Percentiles rank a stretch among this genome's conserved stretches.
Evolutionary conservation across 257 asterid genomes (phyloP).

Genomic region (Solanum pinnatisectum): DNA sequence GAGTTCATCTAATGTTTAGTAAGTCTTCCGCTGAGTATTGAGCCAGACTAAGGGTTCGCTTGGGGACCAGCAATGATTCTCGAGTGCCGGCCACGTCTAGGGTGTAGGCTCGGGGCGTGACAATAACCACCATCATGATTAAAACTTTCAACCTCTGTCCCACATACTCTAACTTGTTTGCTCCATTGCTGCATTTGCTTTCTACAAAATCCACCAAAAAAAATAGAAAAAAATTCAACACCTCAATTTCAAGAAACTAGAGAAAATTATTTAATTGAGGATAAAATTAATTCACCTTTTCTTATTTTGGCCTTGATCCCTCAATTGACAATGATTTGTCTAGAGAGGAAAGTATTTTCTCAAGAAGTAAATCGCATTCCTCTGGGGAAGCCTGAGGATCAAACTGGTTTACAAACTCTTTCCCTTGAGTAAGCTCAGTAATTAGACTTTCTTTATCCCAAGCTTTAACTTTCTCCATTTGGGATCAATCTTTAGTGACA

Average conservation of each 20-base stretch:
- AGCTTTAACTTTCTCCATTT: slow-evolving; percentile 33
- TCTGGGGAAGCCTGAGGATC: slow-evolving; percentile 15
- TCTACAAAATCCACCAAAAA: slow-evolving; percentile 26
- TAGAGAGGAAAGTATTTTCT: slow-evolving; percentile 42
- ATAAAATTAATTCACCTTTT: background rate
- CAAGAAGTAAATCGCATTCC: slow-evolving; percentile 27
- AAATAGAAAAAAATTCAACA: background rate
- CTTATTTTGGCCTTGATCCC: background rate
- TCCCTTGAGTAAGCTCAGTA: slow-evolving; percentile 49
- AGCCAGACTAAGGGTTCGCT: too few species aligned
- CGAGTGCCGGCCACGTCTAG: too few species aligned
- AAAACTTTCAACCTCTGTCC: slow-evolving; percentile 24
- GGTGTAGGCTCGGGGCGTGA: too few species aligned
- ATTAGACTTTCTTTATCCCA: slow-evolving; percentile 19
- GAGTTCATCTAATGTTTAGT: too few species aligned
- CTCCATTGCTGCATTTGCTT: slow-evolving; percentile 45
- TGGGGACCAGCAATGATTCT: too few species aligned
- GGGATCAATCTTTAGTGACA: background rate
- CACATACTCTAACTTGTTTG: slow-evolving; percentile 34
- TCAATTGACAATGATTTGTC: slow-evolving; percentile 47
- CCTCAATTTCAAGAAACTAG: background rate
- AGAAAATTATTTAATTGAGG: background rate
- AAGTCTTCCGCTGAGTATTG: too few species aligned
- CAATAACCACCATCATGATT: slow-evolving; percentile 39
- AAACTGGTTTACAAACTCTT: slow-evolving; percentile 43